phyloP scores from a whole-genome alignment of 2,329 filamentous ascomycete species.

The Botryotinia convoluta region DNA sequence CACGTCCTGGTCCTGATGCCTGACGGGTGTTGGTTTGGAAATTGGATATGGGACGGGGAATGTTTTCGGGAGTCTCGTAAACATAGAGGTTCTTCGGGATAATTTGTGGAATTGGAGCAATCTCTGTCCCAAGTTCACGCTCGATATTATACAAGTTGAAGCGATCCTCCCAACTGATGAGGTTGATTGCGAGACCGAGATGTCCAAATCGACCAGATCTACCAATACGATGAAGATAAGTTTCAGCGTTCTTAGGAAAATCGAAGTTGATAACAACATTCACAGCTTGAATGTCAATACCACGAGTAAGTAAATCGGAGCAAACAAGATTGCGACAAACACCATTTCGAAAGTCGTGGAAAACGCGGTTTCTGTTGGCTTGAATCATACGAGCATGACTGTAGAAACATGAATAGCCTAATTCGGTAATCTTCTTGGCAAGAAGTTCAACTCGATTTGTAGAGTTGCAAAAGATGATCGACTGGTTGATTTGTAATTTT shows the following conservation, averaged over 20 bases:
- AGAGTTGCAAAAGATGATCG: constrained; percentile 99
- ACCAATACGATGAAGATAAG: constrained; percentile 96
- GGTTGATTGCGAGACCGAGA: constrained; percentile 93
- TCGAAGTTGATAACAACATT: constrained; percentile 99
- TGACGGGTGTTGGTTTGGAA: constrained; percentile 39
- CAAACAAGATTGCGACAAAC: constrained; percentile 98
- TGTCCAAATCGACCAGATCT: constrained; percentile 96
- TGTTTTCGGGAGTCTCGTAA: constrained; percentile 93
- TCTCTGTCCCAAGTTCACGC: constrained; percentile 94
- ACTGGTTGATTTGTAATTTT: constrained; percentile 99
- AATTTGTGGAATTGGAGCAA: constrained; percentile 87
- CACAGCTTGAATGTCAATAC: constrained; percentile 98
- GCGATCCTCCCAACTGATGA: constrained; percentile 99
- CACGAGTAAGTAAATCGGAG: constrained; percentile 93
- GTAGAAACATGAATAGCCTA: constrained; percentile 99
- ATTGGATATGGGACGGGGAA: constrained; percentile 74
- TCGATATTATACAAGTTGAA: constrained; percentile 99
- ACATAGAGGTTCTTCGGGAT: constrained; percentile 99
- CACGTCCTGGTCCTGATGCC: constrained; percentile 28
- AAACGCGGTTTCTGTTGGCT: constrained; percentile 93
- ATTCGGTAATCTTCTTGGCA: constrained; percentile 98
- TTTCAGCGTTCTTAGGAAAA: constrained; percentile 99
- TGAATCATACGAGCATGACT: constrained; percentile 98
- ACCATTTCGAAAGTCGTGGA: constrained; percentile 98
- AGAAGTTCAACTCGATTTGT: constrained; percentile 96